Base-by-base conservation (phyloP, 176 grass and related monocot species). In the Guadua angustifolia region DNA sequence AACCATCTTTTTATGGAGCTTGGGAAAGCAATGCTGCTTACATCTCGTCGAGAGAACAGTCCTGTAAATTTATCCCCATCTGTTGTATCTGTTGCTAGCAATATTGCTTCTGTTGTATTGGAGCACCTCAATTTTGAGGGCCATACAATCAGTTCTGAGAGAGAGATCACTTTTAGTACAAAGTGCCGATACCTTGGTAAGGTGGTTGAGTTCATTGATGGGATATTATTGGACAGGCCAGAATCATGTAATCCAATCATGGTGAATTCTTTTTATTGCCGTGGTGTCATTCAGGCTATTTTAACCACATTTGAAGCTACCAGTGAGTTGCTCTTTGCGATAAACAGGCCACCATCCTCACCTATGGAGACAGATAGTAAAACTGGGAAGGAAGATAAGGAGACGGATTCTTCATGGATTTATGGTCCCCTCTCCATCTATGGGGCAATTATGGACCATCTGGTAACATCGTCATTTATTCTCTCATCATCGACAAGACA, bases 1-100 rank as follows among this genome's bases (percentile, higher is more conserved):
- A 93, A 83, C 81, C 93, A 99, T 92, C 91, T 99, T 81, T 95
- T 95, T 69, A 89, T 90, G 91, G 96, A 99, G 88, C 85, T 99
- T 79, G 85, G 96, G 50, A 99, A 95, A 91, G 78, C 96, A 85
- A 92, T 99, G 91, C 81, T 99, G 81, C 87, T 93, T 79, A 85
- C 91, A 72, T 94, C 93, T 43, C 93, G 96, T 49, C 93, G 96
- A 35, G 96, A 95, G 58, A 99, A 92, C 71, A 99, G 86, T 82
- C 82, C 91, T 81, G 86, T 90, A 69, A 95, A 92, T 89, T 59
- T 95, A 42, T 89, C 96, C 6, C 80, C 91, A 69, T 83, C 93
- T 61, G 86, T 94, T 82, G 61, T 92, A 74, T 99, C 93, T 90
- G 96, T 99, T 91, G 89, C 89, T 77, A 57, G 66, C 73, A 99